phyloP scores from a whole-genome alignment of 345 rosid species.

The Salix caprea region DNA sequence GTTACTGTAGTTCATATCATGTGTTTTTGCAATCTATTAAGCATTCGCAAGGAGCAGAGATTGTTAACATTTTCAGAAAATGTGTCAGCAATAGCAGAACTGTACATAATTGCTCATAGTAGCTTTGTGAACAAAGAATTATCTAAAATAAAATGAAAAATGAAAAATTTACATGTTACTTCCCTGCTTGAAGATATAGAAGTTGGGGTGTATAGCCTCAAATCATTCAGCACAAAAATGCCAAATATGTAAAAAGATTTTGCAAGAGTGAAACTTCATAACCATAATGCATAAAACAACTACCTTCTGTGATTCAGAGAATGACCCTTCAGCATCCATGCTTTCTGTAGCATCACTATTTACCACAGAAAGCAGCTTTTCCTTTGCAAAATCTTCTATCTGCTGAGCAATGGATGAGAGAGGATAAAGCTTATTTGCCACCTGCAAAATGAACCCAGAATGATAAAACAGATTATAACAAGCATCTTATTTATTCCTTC shows the following conservation, averaged over 20 bases:
- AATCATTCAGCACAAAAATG: too few relatives aligned
- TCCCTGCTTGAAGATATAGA: neutral
- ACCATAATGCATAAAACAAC: slow-evolving; percentile 4
- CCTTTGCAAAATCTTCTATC: slow-evolving; percentile 84
- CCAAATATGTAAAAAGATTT: neutral
- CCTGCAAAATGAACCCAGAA: slow-evolving; percentile 46
- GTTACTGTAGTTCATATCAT: too few relatives aligned
- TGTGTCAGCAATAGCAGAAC: neutral
- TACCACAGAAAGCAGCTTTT: slow-evolving; percentile 54
- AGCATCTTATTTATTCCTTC: slow-evolving; percentile 8
- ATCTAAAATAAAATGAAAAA: neutral
- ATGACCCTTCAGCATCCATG: slow-evolving; percentile 42
- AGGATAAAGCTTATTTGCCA: slow-evolving; percentile 92
- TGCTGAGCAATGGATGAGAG: slow-evolving; percentile 61
- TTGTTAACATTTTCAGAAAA: too few relatives aligned
- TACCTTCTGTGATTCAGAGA: slow-evolving; percentile 56
- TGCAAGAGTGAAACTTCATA: neutral
- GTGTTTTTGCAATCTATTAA: too few relatives aligned
- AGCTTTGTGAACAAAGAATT: neutral
- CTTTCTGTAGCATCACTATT: slow-evolving; percentile 37
- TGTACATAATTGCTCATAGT: neutral
- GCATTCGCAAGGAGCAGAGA: too few relatives aligned
- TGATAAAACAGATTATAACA: slow-evolving; percentile 17
- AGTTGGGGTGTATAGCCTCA: too few relatives aligned
- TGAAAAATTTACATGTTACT: neutral